Conservation (phyloP, 169 alveolate genomes). For the Neospora caninum region DNA sequence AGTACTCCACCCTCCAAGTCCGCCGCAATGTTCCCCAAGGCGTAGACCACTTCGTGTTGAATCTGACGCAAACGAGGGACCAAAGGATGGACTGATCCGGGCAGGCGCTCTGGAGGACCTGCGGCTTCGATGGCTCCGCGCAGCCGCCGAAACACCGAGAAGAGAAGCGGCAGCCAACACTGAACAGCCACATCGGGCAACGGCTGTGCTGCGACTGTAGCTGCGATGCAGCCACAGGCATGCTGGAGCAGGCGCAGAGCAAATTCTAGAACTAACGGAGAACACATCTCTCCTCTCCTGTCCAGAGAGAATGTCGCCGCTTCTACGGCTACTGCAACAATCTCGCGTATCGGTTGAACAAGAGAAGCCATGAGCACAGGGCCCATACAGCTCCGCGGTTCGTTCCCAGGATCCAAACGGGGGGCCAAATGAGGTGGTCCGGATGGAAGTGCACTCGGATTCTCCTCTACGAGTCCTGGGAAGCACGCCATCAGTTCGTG, state of each 20-base stretch:
- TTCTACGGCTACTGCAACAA: not conserved
- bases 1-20: not conserved
- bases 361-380: not conserved
- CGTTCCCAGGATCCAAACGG: not conserved
- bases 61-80: not conserved
- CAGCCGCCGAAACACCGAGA: not conserved
- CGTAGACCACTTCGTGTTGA: conserved; percentile 1
- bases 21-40: conserved; percentile 24
- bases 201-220: conserved; percentile 25
- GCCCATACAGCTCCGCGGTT: not conserved
- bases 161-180: conserved; percentile 22
- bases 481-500: conserved; percentile 15
- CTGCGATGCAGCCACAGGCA: conserved; percentile 41
- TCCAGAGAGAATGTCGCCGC: not conserved
- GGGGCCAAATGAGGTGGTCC: not conserved
- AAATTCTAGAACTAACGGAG: not conserved
- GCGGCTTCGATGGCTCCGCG: not conserved
- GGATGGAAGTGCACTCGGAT: not conserved
- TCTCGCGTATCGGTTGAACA: not conserved
- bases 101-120: not conserved
- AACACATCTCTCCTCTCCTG: not conserved
- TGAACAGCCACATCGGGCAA: not conserved
- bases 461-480: not conserved
- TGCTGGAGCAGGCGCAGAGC: conserved; percentile 27
- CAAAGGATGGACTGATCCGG: not conserved